Evolutionary conservation across 352 stramenopile species (phyloP), one percentile per base, ranked within the genome.

Genomic region (Phytophthora rubi): DNA sequence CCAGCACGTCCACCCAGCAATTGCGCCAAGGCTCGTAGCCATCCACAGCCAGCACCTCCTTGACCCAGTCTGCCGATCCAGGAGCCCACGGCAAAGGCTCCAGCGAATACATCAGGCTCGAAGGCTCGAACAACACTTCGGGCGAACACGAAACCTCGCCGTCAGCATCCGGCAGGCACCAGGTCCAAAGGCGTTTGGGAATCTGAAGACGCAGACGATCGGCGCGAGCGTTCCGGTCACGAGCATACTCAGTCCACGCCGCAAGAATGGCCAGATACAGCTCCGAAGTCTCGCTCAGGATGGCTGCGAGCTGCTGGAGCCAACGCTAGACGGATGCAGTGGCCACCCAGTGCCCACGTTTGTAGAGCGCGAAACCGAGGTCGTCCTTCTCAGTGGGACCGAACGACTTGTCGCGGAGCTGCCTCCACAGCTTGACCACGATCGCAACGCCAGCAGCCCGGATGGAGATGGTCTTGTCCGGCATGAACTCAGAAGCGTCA

Each of bases 361-460:
- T 37, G 12, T 26, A 62, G 0, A 33, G n/a, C 0, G 35, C 39
- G 10, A 52, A 28, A 3, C 55, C 39, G 5, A 61, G 13, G 21
- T 61, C 55, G 2, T 37, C 13, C 13, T 52, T 51, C 23, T 61
- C 37, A 0, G 21, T 37, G 2, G 21, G 12, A 7, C 44, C 54
- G 6, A 48, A 28, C 0, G 37, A 26, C 2, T 7, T 16, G 1
- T 35, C 37, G 6, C n/a, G 6, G 9, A 49, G 16, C 1, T 52
- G 54, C 8, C 37, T 13, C 53, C 53, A 59, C 18, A 52, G 21
- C 35, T 49, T 49, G 21, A 52, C 37, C 47, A 53, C 47, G 6
- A 47, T n/a, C 13, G 15, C 26, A 4, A 30, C 26, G 5, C 16
- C 13, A 7, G 8, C 15, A 13, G 6, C 39, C 0, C 39, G 42